These are phyloP conservation scores for Candida patagonica DNA, from an alignment of 805 yeast genomes.

Conservation along the genomic window DNA sequence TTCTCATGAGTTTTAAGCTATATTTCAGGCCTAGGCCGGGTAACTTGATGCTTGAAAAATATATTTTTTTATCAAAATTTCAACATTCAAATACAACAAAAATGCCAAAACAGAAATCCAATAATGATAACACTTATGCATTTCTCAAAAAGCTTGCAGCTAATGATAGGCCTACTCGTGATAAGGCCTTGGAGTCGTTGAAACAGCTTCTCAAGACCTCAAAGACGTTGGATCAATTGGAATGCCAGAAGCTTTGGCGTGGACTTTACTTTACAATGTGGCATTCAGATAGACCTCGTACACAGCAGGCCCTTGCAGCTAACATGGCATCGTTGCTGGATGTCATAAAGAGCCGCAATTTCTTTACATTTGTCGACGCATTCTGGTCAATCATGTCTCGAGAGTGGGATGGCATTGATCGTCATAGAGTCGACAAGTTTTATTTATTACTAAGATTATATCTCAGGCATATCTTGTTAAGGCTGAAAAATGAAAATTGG, in stretches of 20 bases:
- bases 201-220: conserved; percentile 44
- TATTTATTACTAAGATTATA: conserved; percentile 72
- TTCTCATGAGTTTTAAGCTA: too few relatives aligned
- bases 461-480: conserved; percentile 52
- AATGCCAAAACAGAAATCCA: conserved; percentile 10
- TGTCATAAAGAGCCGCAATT: conserved; percentile 31
- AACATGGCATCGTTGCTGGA: conserved; percentile 48
- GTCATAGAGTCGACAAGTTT: conserved; percentile 78
- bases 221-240: conserved; percentile 35
- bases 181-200: conserved; percentile 59
- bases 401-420: conserved; percentile 82
- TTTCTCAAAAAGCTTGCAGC: conserved; percentile 81
- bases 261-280: conserved; percentile 95
- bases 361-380: conserved; percentile 50
- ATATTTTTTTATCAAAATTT: too few relatives aligned
- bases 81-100: too few relatives aligned
- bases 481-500: conserved; percentile 50
- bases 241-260: conserved; percentile 83
- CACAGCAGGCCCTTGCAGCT: conserved; percentile 78
- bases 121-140: conserved; percentile 21
- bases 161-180: conserved; percentile 60
- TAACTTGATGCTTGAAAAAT: too few relatives aligned
- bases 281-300: conserved; percentile 89
- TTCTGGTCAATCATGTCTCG: conserved; percentile 72
- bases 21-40: too few relatives aligned